These are phyloP conservation scores for Dactylellina parvicollis DNA, from an alignment of 2,329 filamentous ascomycete genomes.

Conservation along the genomic window DNA sequence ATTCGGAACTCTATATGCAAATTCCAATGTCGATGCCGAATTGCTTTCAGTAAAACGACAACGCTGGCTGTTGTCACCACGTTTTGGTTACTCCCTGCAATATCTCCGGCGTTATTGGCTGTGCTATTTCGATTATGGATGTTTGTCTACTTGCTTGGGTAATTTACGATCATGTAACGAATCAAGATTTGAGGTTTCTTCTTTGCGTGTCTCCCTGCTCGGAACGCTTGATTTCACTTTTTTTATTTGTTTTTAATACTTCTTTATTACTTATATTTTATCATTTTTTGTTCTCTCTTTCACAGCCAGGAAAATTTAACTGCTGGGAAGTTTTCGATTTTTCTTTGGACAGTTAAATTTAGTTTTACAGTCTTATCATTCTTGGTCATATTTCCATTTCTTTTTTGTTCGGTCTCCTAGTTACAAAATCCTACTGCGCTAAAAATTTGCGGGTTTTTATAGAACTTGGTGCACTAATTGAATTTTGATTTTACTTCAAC, in stretches of 20 bases:
- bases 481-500: too few species aligned
- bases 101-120: constrained; percentile 10
- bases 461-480: neutral
- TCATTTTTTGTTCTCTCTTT: neutral
- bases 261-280: neutral
- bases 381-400: neutral
- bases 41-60: constrained; percentile 4
- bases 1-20: neutral
- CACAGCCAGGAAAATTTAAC: too few species aligned
- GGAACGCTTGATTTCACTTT: neutral
- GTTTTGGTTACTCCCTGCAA: neutral
- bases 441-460: neutral
- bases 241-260: neutral
- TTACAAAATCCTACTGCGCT: neutral
- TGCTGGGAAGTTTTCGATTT: too few species aligned
- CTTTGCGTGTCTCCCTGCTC: neutral
- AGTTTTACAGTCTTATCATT: too few species aligned
- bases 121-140: neutral
- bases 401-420: neutral
- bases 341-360: too few species aligned
- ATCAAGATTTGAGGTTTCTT: neutral
- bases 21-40: constrained; percentile 8
- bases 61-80: neutral
- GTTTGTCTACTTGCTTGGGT: neutral
- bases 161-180: constrained; percentile 31